These are phyloP conservation scores for Rhizopogon roseolus DNA, from an alignment of 768 basidiomycete genomes.

Conservation along the genomic window DNA sequence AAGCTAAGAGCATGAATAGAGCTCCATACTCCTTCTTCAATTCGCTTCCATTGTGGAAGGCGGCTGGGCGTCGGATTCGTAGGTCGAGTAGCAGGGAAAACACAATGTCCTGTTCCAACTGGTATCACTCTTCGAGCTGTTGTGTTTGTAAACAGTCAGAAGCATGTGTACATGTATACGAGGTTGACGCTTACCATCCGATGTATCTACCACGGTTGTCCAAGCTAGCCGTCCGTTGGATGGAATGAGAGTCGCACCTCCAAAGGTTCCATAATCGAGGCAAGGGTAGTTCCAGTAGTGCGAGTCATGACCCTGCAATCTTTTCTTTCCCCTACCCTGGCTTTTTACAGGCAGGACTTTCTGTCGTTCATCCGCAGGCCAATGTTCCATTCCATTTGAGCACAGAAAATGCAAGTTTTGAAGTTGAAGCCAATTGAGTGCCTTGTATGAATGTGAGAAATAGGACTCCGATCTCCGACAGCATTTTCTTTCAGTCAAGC, in stretches of 20 bases:
- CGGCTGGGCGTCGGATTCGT: slow-evolving; percentile 15
- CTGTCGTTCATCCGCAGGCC: slow-evolving; percentile 52
- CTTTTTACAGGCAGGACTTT: slow-evolving; percentile 10
- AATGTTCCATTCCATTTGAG: slow-evolving; percentile 73
- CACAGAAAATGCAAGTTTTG: background rate
- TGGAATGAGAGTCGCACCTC: slow-evolving; percentile 50
- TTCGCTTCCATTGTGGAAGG: slow-evolving; percentile 36
- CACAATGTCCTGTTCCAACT: slow-evolving; percentile 28
- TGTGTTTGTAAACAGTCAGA: slow-evolving; percentile 4
- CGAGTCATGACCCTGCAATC: slow-evolving; percentile 19
- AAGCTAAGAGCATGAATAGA: background rate
- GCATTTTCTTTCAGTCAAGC: slow-evolving; percentile 2
- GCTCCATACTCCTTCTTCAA: slow-evolving; percentile 60
- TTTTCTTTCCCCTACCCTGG: slow-evolving; percentile 26
- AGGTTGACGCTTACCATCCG: slow-evolving; percentile 16
- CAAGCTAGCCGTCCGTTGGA: slow-evolving; percentile 45
- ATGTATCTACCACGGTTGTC: slow-evolving; percentile 36
- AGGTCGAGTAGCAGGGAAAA: slow-evolving; percentile 59
- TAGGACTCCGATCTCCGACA: background rate
- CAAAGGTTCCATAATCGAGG: slow-evolving; percentile 52
- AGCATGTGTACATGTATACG: background rate
- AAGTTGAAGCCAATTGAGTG: no score
- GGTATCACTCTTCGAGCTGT: slow-evolving; percentile 28
- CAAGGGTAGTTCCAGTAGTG: slow-evolving; percentile 42
- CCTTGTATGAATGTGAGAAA: slow-evolving; percentile 5